These are phyloP conservation scores for sunflower (Helianthus annuus) DNA, from an alignment of 129 eudicot genomes.

Conservation along the genomic window HanXRQr2.0-SUNRISE NC_035441.2:110413547-110414046, in stretches of 20 bases:
- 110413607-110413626: constrained; percentile 89
- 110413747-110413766: constrained; percentile 80
- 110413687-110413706: constrained; percentile 81
- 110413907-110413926: background rate
- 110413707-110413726: constrained; percentile 95
- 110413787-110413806: constrained; percentile 83
- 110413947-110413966: constrained; percentile 4
- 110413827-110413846: constrained; percentile 76
- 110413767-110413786: constrained; percentile 66
- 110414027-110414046: constrained; percentile 76
- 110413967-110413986: constrained; percentile 5
- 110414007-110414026: constrained; percentile 88
- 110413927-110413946: background rate
- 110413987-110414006: constrained; percentile 54
- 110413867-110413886: constrained; percentile 84
- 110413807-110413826: constrained; percentile 88
- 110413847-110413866: constrained; percentile 87
- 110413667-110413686: constrained; percentile 73
- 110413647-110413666: constrained; percentile 80
- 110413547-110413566: constrained; percentile 42
- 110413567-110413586: constrained; percentile 51
- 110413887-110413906: background rate
- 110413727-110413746: constrained; percentile 88
- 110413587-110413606: constrained; percentile 85
- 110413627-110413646: constrained; percentile 71